Base-by-base conservation (phyloP, 768 basidiomycete species). In the Trametes maxima region DNA sequence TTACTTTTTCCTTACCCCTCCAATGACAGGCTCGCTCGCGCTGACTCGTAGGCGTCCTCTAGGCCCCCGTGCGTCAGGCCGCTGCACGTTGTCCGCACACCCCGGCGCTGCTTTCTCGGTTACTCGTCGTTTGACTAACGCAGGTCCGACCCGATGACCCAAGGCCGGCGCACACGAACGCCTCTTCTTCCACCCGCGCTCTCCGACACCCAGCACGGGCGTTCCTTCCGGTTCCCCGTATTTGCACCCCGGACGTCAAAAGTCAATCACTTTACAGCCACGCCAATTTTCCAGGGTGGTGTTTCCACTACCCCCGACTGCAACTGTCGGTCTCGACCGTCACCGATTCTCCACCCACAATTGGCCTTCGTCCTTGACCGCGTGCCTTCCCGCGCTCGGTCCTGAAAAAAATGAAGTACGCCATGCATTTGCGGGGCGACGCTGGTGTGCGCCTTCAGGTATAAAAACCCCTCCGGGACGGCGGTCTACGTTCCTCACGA, bases 391-490 rank as follows among this genome's bases (percentile, higher is more conserved):
- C 28, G 51, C 28, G 19, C 45, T 37, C 44, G 16, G 40, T 19
- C 44, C 54, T 13, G 37, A 48, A 45, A 57, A 57, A 59, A 35
- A 59, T 64, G 54, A 59, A 64, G 54, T 59, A 55, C 59, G 58
- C 44, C 62, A 59, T 49, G 57, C 62, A 39, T 8, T 56, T 54
- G 44, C 56, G 58, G 60, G 51, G 43, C 43, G 49, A 48, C 54
- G 19, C 49, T 28, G 47, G 25, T 19, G 48, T 50, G 57, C 57
- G 57, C 22, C 19, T 37, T 40, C 47, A 55, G 56, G 63, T 69
- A 70, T 70, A 70, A 68, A 68, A 66, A 57, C 21, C 50, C 64
- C 39, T 59, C 28, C 37, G 19, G n/a, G n/a, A 21, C 35, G 13
- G n/a, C 50, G 22, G 19, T 36, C 36, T 21, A 44, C 0, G n/a